phyloP scores from a whole-genome alignment of 768 basidiomycete genomes.

The Boletus pseudo-olivaceus region DNA sequence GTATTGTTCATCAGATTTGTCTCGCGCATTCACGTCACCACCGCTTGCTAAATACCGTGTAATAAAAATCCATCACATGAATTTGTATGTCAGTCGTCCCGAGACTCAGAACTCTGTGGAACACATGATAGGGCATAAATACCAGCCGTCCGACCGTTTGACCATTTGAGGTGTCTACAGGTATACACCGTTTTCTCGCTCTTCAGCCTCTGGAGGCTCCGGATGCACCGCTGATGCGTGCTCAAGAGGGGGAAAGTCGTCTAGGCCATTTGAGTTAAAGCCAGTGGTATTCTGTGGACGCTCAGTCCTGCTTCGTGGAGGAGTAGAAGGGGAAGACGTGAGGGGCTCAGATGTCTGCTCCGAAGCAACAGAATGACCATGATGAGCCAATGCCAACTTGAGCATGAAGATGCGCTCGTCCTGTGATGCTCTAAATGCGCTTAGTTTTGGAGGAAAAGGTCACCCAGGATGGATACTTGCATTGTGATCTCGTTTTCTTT shows the following conservation, averaged over 20 bases:
- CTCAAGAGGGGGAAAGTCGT: background rate
- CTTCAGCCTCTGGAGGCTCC: background rate
- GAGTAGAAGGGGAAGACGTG: background rate
- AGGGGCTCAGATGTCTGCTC: slow-evolving; percentile 4
- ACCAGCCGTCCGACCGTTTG: background rate
- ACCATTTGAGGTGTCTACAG: slow-evolving; percentile 17
- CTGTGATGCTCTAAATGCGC: slow-evolving; percentile 60
- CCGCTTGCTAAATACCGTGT: background rate
- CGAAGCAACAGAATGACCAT: slow-evolving; percentile 47
- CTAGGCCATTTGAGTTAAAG: slow-evolving; percentile 16
- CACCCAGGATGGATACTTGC: slow-evolving; percentile 41
- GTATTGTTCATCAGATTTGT: background rate
- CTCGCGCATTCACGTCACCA: background rate
- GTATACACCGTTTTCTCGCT: slow-evolving; percentile 22
- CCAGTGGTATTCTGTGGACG: slow-evolving; percentile 1
- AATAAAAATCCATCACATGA: background rate
- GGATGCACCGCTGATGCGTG: background rate
- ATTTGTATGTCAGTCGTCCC: background rate
- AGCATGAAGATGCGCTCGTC: slow-evolving; percentile 72
- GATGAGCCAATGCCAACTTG: slow-evolving; percentile 59
- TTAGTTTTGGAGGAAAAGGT: slow-evolving; percentile 11
- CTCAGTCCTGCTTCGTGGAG: background rate
- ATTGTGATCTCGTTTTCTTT: slow-evolving; percentile 74
- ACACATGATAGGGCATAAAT: background rate
- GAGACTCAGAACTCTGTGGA: background rate